Evolutionary conservation across 2,329 filamentous ascomycete species (phyloP), one percentile per base, ranked within the genome.

Genomic region (Ceratocystis ficicola): DNA sequence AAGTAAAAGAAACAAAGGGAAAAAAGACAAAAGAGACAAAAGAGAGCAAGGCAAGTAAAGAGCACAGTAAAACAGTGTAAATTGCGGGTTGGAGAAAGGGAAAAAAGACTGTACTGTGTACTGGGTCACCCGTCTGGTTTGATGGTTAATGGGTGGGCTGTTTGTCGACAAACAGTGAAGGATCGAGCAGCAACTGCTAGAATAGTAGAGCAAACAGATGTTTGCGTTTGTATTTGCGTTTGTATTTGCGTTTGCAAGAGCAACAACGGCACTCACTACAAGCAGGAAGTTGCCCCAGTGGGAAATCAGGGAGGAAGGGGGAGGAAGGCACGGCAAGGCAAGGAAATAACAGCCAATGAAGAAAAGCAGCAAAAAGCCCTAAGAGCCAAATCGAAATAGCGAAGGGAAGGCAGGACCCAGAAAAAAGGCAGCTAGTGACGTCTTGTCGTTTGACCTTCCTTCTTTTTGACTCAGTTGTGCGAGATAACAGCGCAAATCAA

Each of bases 371-470:
- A 36, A 59, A 57, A 59, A 30, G 55, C 1, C 55, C 55, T 28
- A 59, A 59, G 32, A 6, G 55, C 55, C 10, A 36, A 36, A n/a
- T 15, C 55, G 36, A 59, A 36, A 12, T 22, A 36, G 32, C 17
- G 5, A 32, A 59, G 55, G 30, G 30, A 30, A 59, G 55, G 55
- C 55, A 59, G 32, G 55, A 32, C 55, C 55, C 55, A 59, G 28
- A 59, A 57, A 57, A 59, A 59, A 59, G 55, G 55, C 55, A 32
- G 15, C 55, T 59, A 59, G 32, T 59, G 55, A 59, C 55, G 55
- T 59, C 55, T 59, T 32, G 55, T 59, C 55, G 36, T 59, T 28
- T 10, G 36, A 41, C 36, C 55, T 57, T 28, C 32, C 32, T 17
- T 28, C n/a, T 59, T 28, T 36, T 59, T 59, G 25, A 59, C 55